A percentile compares a stretch with the other conserved stretches of the same genome.
Evolutionary conservation across 2,329 filamentous ascomycete species (phyloP).

Genomic region (Dryadomyces quercivorus): DNA sequence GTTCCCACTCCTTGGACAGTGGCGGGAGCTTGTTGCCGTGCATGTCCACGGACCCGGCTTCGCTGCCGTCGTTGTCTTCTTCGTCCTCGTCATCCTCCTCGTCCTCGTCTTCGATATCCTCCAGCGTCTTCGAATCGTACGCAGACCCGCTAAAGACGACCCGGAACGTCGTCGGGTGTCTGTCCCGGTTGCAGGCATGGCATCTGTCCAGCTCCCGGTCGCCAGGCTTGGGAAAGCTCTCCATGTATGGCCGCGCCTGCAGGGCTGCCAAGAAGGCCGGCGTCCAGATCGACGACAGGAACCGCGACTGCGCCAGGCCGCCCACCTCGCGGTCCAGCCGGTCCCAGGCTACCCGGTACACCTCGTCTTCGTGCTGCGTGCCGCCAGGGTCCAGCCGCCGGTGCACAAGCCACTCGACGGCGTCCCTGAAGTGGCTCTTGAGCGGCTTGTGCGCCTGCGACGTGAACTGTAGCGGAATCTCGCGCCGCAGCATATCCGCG

Average conservation of each 20-base stretch:
- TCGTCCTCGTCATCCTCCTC: slow-evolving; percentile 19
- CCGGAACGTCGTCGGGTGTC: slow-evolving; percentile 54
- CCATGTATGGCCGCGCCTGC: slow-evolving; percentile 50
- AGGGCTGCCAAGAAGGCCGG: slow-evolving; percentile 53
- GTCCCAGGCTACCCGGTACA: slow-evolving; percentile 57
- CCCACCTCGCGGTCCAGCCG: slow-evolving; percentile 61
- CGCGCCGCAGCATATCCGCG: slow-evolving; percentile 19
- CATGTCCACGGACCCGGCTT: slow-evolving; percentile 25
- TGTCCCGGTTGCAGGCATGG: slow-evolving; percentile 57
- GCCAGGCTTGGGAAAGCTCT: slow-evolving; percentile 23
- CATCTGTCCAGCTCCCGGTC: slow-evolving; percentile 32
- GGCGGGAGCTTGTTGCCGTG: slow-evolving; percentile 23
- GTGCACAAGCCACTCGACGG: slow-evolving; percentile 71
- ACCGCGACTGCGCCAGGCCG: slow-evolving; percentile 57
- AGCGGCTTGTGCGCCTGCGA: slow-evolving; percentile 52
- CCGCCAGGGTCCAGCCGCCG: slow-evolving; percentile 55
- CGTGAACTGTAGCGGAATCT: slow-evolving; percentile 59
- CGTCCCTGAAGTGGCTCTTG: slow-evolving; percentile 61
- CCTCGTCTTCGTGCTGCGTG: slow-evolving; percentile 39
- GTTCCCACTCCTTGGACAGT: slow-evolving; percentile 26
- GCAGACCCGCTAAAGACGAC: slow-evolving; percentile 52
- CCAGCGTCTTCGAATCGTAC: slow-evolving; percentile 54
- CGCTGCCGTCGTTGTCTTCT: slow-evolving; percentile 24
- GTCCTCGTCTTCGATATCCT: slow-evolving; percentile 40
- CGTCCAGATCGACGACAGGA: slow-evolving; percentile 60